Base-by-base conservation (phyloP, 129 eudicot species). In the Saussurea involucrata region DNA sequence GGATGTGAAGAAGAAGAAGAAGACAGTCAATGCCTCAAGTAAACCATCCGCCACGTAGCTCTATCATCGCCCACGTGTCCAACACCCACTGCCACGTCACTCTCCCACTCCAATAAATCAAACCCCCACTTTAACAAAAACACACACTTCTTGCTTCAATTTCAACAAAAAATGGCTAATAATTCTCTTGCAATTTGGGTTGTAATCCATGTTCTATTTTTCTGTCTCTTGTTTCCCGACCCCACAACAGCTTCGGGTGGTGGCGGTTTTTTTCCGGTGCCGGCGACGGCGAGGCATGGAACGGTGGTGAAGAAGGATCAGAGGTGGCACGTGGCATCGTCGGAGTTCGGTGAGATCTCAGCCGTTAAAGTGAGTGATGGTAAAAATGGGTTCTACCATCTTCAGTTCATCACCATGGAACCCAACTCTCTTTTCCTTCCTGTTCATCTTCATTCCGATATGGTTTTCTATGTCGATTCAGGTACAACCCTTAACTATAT, bases 381-480 rank as follows among this genome's bases (percentile, higher is more conserved):
- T 13, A 70, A 21, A 57, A 80, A 81, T 15, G 89, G 92, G 4
- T 61, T 83, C 2, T 94, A 85, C 66, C 91, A 85, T 72, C 96
- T 94, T 36, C 97, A 91, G 75, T 85, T 87, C 80, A 89, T 94
- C 46, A 85, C 84, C 8, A 66, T 94, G 90, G 97, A 94, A 75
- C 93, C 97, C 0, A 86, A 89, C 32, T 76, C 98, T 4, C 85
- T 91, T 63, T 88, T 94, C 60, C 93, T 91, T 27, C 98, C 98
- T 8, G 92, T 80, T 33, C 76, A 91, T 72, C 87, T 94, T 37
- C 95, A 94, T 70, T 83, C 90, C 0, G 93, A 94, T 64, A 94
- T 94, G 97, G 86, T 91, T 1, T 89, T 94, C 79, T 91, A 86
- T 82, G 98, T 94, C 60, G 87, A 86, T 4, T 80, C 98, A 65